A percentile compares a stretch with the other conserved stretches of the same genome.
phyloP scores from a whole-genome alignment of 306 rosid genomes.

The Styphnolobium japonicum region DNA sequence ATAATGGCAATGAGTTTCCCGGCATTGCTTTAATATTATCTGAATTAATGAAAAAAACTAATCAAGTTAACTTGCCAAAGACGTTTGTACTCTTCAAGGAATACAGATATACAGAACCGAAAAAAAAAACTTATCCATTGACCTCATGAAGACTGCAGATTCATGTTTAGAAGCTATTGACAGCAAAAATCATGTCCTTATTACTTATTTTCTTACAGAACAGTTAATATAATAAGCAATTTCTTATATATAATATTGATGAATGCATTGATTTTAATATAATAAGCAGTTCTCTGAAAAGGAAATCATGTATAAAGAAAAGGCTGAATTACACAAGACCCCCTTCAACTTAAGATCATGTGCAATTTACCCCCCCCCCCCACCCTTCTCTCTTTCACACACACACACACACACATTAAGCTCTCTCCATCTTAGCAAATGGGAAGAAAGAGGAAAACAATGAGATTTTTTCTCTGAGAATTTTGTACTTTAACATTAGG shows the following conservation, averaged over 20 bases:
- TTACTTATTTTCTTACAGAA: constrained; percentile 8
- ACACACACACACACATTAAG: too few relatives aligned
- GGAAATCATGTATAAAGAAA: neutral
- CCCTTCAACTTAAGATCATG: neutral
- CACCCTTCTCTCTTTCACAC: too few relatives aligned
- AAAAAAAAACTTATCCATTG: neutral
- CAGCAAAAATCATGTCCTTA: constrained; percentile 4
- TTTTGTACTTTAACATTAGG: neutral
- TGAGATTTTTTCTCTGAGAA: neutral
- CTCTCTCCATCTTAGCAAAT: neutral
- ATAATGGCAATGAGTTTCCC: constrained; percentile 88
- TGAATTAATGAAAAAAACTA: constrained; percentile 20
- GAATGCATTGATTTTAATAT: neutral
- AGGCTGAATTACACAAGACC: neutral
- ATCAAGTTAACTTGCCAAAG: constrained; percentile 10
- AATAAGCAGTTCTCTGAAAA: constrained; percentile 3
- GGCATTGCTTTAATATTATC: constrained; percentile 74
- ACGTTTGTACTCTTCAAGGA: neutral
- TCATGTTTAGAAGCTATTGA: constrained; percentile 5
- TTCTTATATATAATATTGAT: neutral
- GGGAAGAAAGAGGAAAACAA: neutral
- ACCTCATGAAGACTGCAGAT: neutral
- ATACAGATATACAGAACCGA: neutral
- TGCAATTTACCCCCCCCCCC: neutral
- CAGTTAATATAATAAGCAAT: neutral